Evolutionary conservation across 345 rosid species (phyloP).

Genomic region (Eucalyptus regnans): DNA sequence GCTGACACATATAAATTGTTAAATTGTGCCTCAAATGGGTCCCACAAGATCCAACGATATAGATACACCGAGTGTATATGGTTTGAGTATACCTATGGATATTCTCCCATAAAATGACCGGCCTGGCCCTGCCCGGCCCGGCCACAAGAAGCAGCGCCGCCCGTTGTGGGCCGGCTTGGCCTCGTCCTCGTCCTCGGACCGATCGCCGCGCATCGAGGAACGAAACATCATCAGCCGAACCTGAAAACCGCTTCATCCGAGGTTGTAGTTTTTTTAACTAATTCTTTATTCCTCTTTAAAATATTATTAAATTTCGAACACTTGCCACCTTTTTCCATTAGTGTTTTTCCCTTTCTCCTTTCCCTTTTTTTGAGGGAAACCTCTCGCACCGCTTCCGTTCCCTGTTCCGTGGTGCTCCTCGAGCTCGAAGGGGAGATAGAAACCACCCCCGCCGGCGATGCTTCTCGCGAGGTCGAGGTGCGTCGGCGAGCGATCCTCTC

Average conservation of each 20-base stretch:
- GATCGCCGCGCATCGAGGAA: background rate
- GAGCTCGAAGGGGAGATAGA: background rate
- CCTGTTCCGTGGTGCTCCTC: background rate
- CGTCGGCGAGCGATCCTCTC: background rate
- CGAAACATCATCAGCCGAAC: background rate
- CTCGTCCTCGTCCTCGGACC: background rate
- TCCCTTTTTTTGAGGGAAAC: background rate
- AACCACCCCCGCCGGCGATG: background rate
- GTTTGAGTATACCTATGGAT: accelerated
- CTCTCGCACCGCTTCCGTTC: background rate
- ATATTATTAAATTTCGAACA: background rate
- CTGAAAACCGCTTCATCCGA: background rate
- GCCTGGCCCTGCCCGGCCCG: background rate
- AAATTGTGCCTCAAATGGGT: background rate
- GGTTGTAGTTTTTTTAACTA: background rate
- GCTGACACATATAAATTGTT: accelerated
- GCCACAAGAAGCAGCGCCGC: background rate
- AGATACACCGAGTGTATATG: background rate
- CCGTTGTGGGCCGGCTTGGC: background rate
- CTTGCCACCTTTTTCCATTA: background rate
- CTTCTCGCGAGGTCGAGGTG: background rate
- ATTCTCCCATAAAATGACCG: background rate
- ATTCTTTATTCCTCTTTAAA: background rate
- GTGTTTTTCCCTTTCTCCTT: background rate
- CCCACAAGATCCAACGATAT: background rate